Base-by-base conservation (phyloP, 2,329 filamentous ascomycete species). In the Sporothrix dimorphospora region DNA sequence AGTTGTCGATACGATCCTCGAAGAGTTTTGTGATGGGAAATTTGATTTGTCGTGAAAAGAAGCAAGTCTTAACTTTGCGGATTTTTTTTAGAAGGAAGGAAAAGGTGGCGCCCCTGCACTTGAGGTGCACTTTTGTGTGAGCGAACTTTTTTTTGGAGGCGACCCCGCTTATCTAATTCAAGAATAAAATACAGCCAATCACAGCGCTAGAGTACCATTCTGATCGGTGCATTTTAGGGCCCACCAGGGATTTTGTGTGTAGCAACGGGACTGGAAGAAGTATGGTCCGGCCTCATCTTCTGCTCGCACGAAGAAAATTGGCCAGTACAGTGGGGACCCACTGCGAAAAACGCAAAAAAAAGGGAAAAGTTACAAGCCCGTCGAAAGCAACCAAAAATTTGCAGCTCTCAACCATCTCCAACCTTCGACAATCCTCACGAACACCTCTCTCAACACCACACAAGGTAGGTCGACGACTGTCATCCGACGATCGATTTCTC, bases 1-100 rank as follows among this genome's bases (percentile, higher is more conserved):
- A 78, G 82, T 81, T 86, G 87, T 87, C 87, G 87, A 86, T 82
- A 84, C 87, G 87, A 89, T 90, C 88, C 88, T 90, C 88, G 88
- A 90, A 90, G 88, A 89, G 87, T 79, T 75, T 76, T 79, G 76
- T 78, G 73, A 75, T 77, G 77, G 75, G 59, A 71, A 67, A 16
- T 63, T 65, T 67, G 55, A 45, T 38, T 47, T 71, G 71, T 66
- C 38, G 71, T 16, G 55, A 47, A 61, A 63, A 70, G 72, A 65
- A 63, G 70, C 49, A 38, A n/a, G 34, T 71, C 27, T 59, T 27
- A 57, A 65, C 53, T 34, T 47, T 71, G 71, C 49, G 49, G 61
- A 69, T 73, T 40, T 59, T 53, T 65, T 69, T 68, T 53, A 12
- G 40, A 3, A 21, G 51, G 57, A 68, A 57, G 51, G 70, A 72